Evolutionary conservation across 805 yeast species (phyloP).

Genomic region (Barnettozyma pratensis): DNA sequence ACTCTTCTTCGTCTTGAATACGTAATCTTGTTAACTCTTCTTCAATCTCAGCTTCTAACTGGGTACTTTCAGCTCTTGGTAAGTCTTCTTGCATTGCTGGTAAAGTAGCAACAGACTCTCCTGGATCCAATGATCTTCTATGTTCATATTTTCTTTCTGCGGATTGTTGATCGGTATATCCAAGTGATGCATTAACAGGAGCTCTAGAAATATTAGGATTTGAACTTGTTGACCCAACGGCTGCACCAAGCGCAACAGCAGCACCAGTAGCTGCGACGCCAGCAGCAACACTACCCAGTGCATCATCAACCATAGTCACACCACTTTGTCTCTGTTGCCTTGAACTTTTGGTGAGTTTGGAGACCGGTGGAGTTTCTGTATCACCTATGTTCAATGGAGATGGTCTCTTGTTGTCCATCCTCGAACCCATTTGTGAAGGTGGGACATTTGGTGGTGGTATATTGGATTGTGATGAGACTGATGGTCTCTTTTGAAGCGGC

Average conservation of each 20-base stretch:
- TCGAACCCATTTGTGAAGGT: not conserved
- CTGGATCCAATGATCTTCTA: conserved; percentile 6
- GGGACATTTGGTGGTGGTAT: not conserved
- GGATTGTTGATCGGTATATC: not conserved
- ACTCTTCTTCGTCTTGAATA: not conserved
- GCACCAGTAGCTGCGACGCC: not conserved
- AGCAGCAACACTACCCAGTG: not conserved
- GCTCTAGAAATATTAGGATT: not conserved
- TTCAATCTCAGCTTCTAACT: not conserved
- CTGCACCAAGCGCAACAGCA: not conserved
- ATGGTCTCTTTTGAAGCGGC: not conserved
- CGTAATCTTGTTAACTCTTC: not conserved
- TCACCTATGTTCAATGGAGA: not conserved
- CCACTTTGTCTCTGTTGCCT: not conserved
- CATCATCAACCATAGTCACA: not conserved
- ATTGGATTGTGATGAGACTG: not conserved
- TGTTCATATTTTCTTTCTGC: not conserved
- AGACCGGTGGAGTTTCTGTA: not conserved
- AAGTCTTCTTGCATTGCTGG: not conserved
- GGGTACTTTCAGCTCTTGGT: not conserved
- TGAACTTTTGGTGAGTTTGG: not conserved
- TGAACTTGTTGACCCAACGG: not conserved
- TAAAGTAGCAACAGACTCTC: not conserved
- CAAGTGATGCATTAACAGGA: too few relatives aligned
- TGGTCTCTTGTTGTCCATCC: not conserved